Conservation (phyloP, 768 basidiomycete genomes). For the Lentinula sp. region DNA sequence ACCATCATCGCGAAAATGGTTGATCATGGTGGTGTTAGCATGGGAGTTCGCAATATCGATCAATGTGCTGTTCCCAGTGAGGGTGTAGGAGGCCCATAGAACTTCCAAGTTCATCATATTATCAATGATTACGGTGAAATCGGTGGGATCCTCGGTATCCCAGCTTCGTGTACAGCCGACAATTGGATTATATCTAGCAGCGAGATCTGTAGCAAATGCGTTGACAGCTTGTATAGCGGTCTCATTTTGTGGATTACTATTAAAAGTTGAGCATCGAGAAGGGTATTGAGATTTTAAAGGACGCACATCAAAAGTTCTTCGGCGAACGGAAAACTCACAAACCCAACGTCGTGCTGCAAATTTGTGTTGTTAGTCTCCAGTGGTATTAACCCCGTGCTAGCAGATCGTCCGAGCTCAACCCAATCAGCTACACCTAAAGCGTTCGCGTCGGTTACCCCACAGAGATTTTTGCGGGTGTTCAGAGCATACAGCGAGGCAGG, state of each 20-base stretch:
- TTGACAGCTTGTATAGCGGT: constrained; percentile 52
- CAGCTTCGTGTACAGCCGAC: constrained; percentile 72
- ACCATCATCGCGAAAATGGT: constrained; percentile 65
- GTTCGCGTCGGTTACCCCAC: constrained; percentile 31
- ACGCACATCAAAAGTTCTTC: constrained; percentile 54
- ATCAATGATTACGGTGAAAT: constrained; percentile 68
- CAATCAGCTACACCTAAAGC: constrained; percentile 43
- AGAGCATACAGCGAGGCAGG: constrained; percentile 55
- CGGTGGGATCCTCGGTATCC: constrained; percentile 51
- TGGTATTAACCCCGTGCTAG: constrained; percentile 45
- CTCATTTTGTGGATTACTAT: constrained; percentile 49
- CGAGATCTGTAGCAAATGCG: constrained; percentile 50
- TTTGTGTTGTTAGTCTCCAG: constrained; percentile 35
- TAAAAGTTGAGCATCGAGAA: not conserved
- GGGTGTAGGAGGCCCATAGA: constrained; percentile 48
- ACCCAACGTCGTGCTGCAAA: constrained; percentile 66
- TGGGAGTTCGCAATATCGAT: constrained; percentile 56
- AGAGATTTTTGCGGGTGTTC: constrained; percentile 44
- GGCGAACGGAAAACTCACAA: constrained; percentile 63
- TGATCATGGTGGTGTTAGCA: constrained; percentile 59
- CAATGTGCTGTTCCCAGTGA: constrained; percentile 56
- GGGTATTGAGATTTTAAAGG: not conserved
- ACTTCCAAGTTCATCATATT: constrained; percentile 79
- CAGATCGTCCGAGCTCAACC: constrained; percentile 45
- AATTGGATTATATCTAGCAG: constrained; percentile 46